A percentile compares a stretch with the other conserved stretches of the same genome.
Evolutionary conservation across 345 rosid species (phyloP).

Genomic region (Dovyalis caffra): DNA sequence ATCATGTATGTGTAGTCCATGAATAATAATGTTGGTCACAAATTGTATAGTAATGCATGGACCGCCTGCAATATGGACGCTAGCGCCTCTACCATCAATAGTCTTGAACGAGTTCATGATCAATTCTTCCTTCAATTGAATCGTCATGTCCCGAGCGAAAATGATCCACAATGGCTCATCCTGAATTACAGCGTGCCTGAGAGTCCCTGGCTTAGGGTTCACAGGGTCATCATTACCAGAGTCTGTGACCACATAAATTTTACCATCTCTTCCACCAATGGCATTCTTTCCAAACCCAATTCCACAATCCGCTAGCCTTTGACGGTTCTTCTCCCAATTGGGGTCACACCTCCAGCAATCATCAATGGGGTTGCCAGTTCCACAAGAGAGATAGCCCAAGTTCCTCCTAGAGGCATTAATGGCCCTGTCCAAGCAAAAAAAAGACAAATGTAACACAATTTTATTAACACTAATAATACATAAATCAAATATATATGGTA

Average conservation of each 20-base stretch:
- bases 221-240: constrained; percentile 19
- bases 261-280: constrained; percentile 30
- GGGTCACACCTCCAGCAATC: constrained; percentile 36
- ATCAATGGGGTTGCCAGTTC: constrained; percentile 28
- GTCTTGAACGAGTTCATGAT: constrained; percentile 36
- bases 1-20: constrained; percentile 30
- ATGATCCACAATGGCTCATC: constrained; percentile 37
- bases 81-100: constrained; percentile 31
- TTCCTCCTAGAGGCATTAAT: constrained; percentile 28
- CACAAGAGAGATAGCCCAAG: constrained; percentile 28
- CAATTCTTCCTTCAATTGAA: constrained; percentile 26
- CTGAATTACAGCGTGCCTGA: constrained; percentile 29
- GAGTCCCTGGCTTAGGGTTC: constrained; percentile 30
- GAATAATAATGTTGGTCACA: constrained; percentile 32
- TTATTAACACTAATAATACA: neutral
- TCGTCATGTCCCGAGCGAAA: constrained; percentile 27
- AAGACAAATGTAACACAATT: neutral
- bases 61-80: constrained; percentile 29
- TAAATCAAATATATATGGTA: neutral
- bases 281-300: constrained; percentile 34
- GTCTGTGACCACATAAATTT: constrained; percentile 30
- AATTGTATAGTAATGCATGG: constrained; percentile 30
- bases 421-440: constrained; percentile 27
- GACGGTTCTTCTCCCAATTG: constrained; percentile 32
- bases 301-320: constrained; percentile 26